phyloP scores from a whole-genome alignment of 2,329 filamentous ascomycete genomes.

The Neurospora sp. region DNA sequence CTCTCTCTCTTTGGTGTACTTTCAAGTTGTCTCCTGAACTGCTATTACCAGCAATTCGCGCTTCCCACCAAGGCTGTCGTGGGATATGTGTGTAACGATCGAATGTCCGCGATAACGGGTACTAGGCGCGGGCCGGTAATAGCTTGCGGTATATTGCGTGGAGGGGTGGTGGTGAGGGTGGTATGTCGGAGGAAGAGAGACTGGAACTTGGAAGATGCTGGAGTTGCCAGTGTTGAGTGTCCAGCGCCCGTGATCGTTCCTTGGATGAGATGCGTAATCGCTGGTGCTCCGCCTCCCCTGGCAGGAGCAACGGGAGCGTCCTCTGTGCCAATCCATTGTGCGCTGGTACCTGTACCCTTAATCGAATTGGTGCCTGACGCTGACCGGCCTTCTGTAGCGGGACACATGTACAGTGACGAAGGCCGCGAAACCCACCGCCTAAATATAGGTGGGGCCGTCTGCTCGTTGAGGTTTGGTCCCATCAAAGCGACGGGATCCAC shows the following conservation, averaged over 20 bases:
- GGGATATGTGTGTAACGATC: neutral
- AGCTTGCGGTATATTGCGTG: neutral
- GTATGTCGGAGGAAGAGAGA: neutral
- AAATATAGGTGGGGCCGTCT: neutral
- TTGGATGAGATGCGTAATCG: neutral
- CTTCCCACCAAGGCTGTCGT: neutral
- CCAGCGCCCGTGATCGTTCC: neutral
- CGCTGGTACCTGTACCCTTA: neutral
- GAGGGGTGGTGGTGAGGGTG: neutral
- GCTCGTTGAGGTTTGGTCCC: neutral
- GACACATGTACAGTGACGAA: neutral
- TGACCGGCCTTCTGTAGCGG: neutral
- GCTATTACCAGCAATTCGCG: neutral
- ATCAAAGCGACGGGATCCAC: neutral
- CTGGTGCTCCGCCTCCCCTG: neutral
- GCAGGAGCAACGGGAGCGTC: neutral
- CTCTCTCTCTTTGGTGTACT: neutral
- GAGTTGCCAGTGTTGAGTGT: neutral
- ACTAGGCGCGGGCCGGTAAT: neutral
- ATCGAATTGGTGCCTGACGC: neutral
- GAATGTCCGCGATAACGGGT: neutral
- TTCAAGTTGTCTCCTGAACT: neutral
- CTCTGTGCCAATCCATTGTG: neutral
- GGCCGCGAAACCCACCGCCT: neutral
- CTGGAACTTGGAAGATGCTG: neutral